Evolutionary conservation across 495 filamentous ascomycete species (phyloP).

Genomic region (Penicillium goetzii): DNA sequence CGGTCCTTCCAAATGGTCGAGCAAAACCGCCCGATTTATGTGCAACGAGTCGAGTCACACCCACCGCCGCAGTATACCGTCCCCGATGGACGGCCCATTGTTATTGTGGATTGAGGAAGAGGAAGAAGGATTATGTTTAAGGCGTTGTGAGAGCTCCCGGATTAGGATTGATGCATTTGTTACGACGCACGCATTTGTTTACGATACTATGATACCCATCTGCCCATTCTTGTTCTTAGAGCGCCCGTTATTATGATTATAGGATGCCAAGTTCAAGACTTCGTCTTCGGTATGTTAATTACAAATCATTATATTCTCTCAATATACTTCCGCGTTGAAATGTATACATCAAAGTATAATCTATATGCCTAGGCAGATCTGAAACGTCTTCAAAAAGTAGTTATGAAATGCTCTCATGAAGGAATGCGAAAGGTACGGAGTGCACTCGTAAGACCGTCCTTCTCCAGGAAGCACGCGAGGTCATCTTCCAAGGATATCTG

Average conservation of each 20-base stretch:
- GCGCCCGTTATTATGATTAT: constrained; percentile 13
- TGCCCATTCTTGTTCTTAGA: constrained; percentile 31
- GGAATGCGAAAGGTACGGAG: constrained; percentile 15
- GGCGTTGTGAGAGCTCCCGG: constrained; percentile 7
- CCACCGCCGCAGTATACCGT: constrained; percentile 27
- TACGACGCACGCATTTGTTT: constrained; percentile 15
- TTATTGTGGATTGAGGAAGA: constrained; percentile 41
- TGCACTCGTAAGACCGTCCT: constrained; percentile 11
- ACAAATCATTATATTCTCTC: neutral
- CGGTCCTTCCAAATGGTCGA: constrained; percentile 28
- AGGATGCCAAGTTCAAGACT: neutral
- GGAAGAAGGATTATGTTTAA: neutral
- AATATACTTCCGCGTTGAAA: neutral
- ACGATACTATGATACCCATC: constrained; percentile 49
- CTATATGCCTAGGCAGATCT: neutral
- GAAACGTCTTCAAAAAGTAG: too few species aligned
- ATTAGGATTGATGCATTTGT: constrained; percentile 14
- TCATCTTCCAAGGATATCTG: neutral
- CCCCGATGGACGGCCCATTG: constrained; percentile 31
- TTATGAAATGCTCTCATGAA: neutral
- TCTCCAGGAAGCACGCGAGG: neutral
- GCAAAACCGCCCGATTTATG: constrained; percentile 35
- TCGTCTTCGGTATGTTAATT: neutral
- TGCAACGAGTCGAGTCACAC: constrained; percentile 30
- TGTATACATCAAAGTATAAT: neutral